Conservation (phyloP, 2,329 filamentous ascomycete species). For the Monosporascus sp. region DNA sequence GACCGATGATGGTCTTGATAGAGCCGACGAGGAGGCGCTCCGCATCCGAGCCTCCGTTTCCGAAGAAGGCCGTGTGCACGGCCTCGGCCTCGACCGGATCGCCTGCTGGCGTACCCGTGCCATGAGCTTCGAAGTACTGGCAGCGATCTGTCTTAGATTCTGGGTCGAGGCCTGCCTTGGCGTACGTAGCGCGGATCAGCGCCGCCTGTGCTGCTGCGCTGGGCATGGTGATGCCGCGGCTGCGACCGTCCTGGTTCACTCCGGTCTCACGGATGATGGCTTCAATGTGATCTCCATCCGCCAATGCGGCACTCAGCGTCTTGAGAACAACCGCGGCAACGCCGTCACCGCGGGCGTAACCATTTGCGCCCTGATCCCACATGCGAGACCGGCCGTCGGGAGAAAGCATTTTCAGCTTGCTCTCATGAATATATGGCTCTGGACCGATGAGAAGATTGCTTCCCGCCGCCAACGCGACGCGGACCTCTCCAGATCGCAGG, state of each 20-base stretch:
- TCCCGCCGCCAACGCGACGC: no score
- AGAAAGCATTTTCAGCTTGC: background rate
- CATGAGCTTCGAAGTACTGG: no score
- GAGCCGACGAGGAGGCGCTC: background rate
- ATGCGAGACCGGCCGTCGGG: background rate
- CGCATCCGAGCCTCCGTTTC: no score
- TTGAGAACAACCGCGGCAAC: conserved; percentile 33
- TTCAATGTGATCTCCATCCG: conserved; percentile 5
- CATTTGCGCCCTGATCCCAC: background rate
- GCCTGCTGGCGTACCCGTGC: no score
- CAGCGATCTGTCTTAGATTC: no score
- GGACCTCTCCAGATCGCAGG: no score
- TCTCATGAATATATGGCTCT: no score
- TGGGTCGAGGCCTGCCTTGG: background rate
- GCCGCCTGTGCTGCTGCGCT: conserved; percentile 7
- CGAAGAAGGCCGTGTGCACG: no score
- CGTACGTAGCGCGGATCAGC: background rate
- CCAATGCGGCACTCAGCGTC: conserved; percentile 31
- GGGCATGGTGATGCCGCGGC: conserved; percentile 36
- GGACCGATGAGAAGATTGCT: no score
- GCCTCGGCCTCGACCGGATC: no score
- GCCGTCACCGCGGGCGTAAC: conserved; percentile 1
- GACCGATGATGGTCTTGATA: background rate
- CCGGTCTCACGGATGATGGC: conserved; percentile 1
- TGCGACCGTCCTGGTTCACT: conserved; percentile 12